phyloP scores from a whole-genome alignment of 495 filamentous ascomycete species.

The Penicillium malachiteum region DNA sequence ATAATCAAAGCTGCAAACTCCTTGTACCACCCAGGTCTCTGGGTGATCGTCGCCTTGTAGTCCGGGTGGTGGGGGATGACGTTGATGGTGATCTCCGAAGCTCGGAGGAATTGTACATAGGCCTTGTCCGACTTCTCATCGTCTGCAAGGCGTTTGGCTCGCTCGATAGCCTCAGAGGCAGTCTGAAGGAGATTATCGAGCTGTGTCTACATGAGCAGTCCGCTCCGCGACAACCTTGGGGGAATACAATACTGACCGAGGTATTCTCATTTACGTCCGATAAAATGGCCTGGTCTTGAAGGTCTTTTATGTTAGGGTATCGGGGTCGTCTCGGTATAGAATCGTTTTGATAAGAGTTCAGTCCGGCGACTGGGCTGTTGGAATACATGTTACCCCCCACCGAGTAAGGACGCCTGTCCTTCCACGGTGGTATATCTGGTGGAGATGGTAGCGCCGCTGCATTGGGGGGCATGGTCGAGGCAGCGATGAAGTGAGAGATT shows the following conservation, averaged over 20 bases:
- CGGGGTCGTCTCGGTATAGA: slow-evolving; percentile 24
- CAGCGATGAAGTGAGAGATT: slow-evolving; percentile 13
- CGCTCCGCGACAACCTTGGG: not conserved
- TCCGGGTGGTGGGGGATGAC: slow-evolving; percentile 72
- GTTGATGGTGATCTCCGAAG: slow-evolving; percentile 72
- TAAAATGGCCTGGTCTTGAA: slow-evolving; percentile 51
- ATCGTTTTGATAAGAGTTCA: slow-evolving; percentile 27
- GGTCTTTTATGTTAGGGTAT: slow-evolving; percentile 74
- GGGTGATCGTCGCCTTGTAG: slow-evolving; percentile 41
- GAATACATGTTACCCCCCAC: slow-evolving; percentile 33
- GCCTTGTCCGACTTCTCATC: slow-evolving; percentile 59
- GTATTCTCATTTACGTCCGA: slow-evolving; percentile 42
- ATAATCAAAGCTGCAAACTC: slow-evolving; percentile 45
- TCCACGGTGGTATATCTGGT: slow-evolving; percentile 38
- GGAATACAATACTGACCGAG: slow-evolving; percentile 35
- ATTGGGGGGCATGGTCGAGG: slow-evolving; percentile 44
- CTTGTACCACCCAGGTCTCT: slow-evolving; percentile 39
- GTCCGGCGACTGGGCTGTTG: slow-evolving; percentile 25
- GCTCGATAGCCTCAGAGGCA: slow-evolving; percentile 38
- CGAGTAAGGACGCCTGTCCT: slow-evolving; percentile 32
- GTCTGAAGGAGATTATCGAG: slow-evolving; percentile 32
- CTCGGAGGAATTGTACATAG: slow-evolving; percentile 76
- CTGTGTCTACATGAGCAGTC: slow-evolving; percentile 29
- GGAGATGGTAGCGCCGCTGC: slow-evolving; percentile 44
- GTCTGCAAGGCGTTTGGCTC: slow-evolving; percentile 35